Evolutionary conservation across 2,329 filamentous ascomycete genomes (phyloP).

Genomic region (Plenodomus lindquistii): DNA sequence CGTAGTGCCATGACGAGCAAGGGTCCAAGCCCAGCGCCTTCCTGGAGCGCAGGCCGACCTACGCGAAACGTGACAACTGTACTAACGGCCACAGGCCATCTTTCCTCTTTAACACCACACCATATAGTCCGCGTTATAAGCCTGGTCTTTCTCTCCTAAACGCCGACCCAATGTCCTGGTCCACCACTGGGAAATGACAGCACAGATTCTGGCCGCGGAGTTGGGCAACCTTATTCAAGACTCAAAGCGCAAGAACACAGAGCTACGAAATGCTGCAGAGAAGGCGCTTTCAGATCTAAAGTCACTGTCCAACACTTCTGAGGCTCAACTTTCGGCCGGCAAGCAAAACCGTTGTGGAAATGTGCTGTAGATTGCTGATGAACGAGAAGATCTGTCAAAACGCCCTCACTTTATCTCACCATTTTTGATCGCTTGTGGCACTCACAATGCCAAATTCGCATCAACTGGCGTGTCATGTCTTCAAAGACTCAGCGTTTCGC

Average conservation of each 20-base stretch:
- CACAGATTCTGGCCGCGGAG: slow-evolving; percentile 85
- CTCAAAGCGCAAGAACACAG: slow-evolving; percentile 91
- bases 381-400: slow-evolving; percentile 73
- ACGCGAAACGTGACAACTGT: slow-evolving; percentile 18
- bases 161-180: slow-evolving; percentile 27
- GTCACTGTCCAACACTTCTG: slow-evolving; percentile 71
- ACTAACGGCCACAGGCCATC: slow-evolving; percentile 4
- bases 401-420: slow-evolving; percentile 85
- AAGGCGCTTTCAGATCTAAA: slow-evolving; percentile 91
- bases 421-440: slow-evolving; percentile 89
- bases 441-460: slow-evolving; percentile 88
- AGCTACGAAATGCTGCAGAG: slow-evolving; percentile 88
- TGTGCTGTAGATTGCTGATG: slow-evolving; percentile 3
- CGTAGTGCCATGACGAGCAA: slow-evolving; percentile 17
- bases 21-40: slow-evolving; percentile 14
- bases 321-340: slow-evolving; percentile 76
- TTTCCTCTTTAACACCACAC: slow-evolving; percentile 18
- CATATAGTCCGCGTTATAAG: slow-evolving; percentile 2
- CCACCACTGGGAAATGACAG: slow-evolving; percentile 69
- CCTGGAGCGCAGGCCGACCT: no score
- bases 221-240: slow-evolving; percentile 90
- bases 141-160: slow-evolving; percentile 12
- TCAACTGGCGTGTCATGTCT: slow-evolving; percentile 85
- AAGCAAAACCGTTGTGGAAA: slow-evolving; percentile 18
- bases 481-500: slow-evolving; percentile 82